Evolutionary conservation across 2,329 filamentous ascomycete species (phyloP), one percentile per base, ranked within the genome.

Genomic region (Claviceps quebecensis): DNA sequence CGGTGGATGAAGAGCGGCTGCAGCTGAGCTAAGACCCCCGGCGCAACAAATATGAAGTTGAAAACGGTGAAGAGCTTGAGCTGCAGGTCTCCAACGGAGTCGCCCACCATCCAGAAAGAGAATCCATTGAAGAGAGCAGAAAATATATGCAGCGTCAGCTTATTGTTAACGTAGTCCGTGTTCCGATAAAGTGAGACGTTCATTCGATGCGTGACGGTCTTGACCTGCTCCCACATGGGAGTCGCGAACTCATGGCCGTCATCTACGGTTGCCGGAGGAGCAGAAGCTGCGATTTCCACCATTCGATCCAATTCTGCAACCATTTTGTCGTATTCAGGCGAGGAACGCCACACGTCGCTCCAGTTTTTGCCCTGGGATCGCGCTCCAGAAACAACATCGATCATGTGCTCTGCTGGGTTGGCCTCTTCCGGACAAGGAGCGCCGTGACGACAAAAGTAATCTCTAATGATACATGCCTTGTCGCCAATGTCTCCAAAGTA

Each of bases 321-420:
- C 39, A 85, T 67, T 3, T 69, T 65, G 0, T 70, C 67, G 55
- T 80, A 74, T 59, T 86, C 74, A 1, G 77, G 69, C 0, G 80
- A 87, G n/a, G 72, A 72, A 17, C 74, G 69, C 85, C 84, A 88
- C 56, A 86, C 76, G 39, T 85, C 72, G 60, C 81, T 83, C 83
- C 81, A 87, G 61, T 86, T 76, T 44, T 56, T 71, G 58, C 58
- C 66, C 50, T 67, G 69, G 0, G 71, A 73, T 1, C 75, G 59
- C 38, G 65, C 62, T 0, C 77, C 76, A 1, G 76, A 76, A 14
- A 75, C 72, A 17, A 76, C 72, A 48, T 77, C 73, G 49, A 89
- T 77, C 80, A 89, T 87, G 70, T 82, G 86, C 63, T 89, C 85
- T 0, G 85, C 85, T 1, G 83, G 83, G 58, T 89, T 89, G 17